Evolutionary conservation across 2,329 filamentous ascomycete species (phyloP).

Genomic region (Paraconiothyrium sp.): DNA sequence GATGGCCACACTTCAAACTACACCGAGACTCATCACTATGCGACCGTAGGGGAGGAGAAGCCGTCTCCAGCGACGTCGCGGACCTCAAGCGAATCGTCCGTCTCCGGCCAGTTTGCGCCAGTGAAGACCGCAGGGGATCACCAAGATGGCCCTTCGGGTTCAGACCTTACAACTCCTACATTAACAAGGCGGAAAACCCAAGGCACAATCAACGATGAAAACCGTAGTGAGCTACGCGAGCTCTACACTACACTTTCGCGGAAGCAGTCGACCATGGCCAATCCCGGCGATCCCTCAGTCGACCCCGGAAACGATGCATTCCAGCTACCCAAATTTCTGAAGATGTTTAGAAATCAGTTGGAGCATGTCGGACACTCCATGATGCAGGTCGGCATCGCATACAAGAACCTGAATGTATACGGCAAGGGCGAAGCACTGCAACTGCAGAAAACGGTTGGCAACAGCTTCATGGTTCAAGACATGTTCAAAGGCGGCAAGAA

Average conservation of each 20-base stretch:
- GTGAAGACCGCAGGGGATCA: slow-evolving; percentile 16
- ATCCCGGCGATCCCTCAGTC: slow-evolving; percentile 58
- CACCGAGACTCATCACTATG: background rate
- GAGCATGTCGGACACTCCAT: slow-evolving; percentile 65
- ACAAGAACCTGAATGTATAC: slow-evolving; percentile 71
- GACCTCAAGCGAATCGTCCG: slow-evolving; percentile 22
- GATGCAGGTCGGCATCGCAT: slow-evolving; percentile 68
- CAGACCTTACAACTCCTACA: slow-evolving; percentile 5
- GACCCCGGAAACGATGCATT: slow-evolving; percentile 63
- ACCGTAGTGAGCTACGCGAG: slow-evolving; percentile 37
- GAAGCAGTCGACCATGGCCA: slow-evolving; percentile 35
- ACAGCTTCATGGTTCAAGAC: slow-evolving; percentile 67
- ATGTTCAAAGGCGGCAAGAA: slow-evolving; percentile 60
- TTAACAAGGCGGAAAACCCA: slow-evolving; percentile 23
- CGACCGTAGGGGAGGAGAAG: slow-evolving; percentile 6
- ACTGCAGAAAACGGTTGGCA: slow-evolving; percentile 73
- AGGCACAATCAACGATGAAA: slow-evolving; percentile 34
- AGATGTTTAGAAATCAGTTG: slow-evolving; percentile 60
- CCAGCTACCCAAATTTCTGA: slow-evolving; percentile 63
- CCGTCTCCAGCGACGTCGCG: slow-evolving; percentile 9
- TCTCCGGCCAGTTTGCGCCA: slow-evolving; percentile 18
- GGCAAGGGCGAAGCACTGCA: slow-evolving; percentile 74
- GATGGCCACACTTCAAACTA: slow-evolving; percentile 31
- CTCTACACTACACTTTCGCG: slow-evolving; percentile 37
- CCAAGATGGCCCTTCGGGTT: slow-evolving; percentile 12